Conservation (phyloP, 2,329 filamentous ascomycete species). For the Neopestalotiopsis sp. region DNA sequence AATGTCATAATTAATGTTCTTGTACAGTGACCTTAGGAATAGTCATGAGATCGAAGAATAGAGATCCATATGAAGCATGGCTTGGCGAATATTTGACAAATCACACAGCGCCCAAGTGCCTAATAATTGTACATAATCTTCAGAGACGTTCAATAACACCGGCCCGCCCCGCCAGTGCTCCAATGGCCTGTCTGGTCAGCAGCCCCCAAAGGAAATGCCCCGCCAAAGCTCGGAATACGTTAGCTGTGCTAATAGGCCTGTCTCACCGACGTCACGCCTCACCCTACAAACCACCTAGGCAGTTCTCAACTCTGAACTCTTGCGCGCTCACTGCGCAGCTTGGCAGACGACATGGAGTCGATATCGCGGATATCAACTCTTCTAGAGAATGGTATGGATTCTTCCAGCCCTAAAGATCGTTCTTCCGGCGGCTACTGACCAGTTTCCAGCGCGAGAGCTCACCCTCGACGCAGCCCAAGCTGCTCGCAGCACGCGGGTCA, state of each 20-base stretch:
- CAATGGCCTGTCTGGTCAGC: neutral
- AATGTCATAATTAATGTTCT: too few species aligned
- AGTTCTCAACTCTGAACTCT: neutral
- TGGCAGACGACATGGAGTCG: conserved; percentile 76
- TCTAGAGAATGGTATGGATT: conserved; percentile 83
- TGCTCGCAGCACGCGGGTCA: conserved; percentile 70
- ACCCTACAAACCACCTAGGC: neutral
- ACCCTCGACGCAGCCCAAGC: conserved; percentile 96
- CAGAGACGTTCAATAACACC: neutral
- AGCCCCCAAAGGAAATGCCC: conserved; percentile 11
- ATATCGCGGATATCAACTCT: conserved; percentile 92
- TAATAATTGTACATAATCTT: neutral
- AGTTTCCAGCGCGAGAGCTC: conserved; percentile 81
- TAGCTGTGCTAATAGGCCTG: neutral
- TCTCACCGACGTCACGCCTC: conserved; percentile 19
- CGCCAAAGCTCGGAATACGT: conserved; percentile 18
- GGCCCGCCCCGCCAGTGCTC: conserved; percentile 10
- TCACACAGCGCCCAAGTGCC: neutral
- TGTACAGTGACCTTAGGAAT: too few species aligned
- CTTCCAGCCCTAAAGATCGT: neutral
- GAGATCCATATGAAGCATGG: neutral
- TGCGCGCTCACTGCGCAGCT: conserved; percentile 30
- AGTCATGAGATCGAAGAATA: neutral
- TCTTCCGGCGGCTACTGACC: neutral
- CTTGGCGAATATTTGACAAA: neutral